phyloP scores from a whole-genome alignment of 768 basidiomycete species.

The Calocybe cyanea region DNA sequence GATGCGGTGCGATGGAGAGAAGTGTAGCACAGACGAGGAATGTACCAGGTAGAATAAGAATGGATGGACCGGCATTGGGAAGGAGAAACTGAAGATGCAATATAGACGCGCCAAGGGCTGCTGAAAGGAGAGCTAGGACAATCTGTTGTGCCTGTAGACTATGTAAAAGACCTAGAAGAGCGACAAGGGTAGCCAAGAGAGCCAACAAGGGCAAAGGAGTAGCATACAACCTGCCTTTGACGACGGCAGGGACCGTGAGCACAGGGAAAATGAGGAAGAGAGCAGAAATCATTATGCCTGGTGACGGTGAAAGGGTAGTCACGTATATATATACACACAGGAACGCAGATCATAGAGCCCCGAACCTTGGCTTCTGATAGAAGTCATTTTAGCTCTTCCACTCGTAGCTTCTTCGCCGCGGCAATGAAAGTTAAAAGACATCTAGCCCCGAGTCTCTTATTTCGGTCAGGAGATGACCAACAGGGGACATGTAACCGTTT shows the following conservation, averaged over 20 bases:
- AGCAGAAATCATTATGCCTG: neutral
- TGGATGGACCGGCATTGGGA: too few species aligned
- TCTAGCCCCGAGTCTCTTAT: too few species aligned
- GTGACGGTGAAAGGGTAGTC: too few species aligned
- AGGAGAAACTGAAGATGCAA: slow-evolving; percentile 10
- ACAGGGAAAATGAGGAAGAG: slow-evolving; percentile 5
- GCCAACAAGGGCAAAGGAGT: slow-evolving; percentile 12
- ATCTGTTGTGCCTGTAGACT: slow-evolving; percentile 5
- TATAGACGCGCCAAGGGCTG: slow-evolving; percentile 6
- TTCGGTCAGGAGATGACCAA: too few species aligned
- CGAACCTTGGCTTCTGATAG: too few species aligned
- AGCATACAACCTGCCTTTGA: neutral
- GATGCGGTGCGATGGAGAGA: slow-evolving; percentile 7
- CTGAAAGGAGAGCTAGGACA: slow-evolving; percentile 8
- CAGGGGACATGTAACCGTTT: too few species aligned
- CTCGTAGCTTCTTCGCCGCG: too few species aligned
- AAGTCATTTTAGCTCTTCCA: too few species aligned
- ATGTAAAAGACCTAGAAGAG: slow-evolving; percentile 4
- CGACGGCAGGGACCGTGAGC: slow-evolving; percentile 5
- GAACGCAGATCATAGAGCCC: too few species aligned
- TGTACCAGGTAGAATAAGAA: slow-evolving; percentile 3
- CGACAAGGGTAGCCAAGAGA: slow-evolving; percentile 8
- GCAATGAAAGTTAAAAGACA: too few species aligned
- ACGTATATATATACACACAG: too few species aligned
- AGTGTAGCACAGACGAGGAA: slow-evolving; percentile 12